Evolutionary conservation across 495 filamentous ascomycete genomes (phyloP).

Genomic region (Xylaria flabelliformis): DNA sequence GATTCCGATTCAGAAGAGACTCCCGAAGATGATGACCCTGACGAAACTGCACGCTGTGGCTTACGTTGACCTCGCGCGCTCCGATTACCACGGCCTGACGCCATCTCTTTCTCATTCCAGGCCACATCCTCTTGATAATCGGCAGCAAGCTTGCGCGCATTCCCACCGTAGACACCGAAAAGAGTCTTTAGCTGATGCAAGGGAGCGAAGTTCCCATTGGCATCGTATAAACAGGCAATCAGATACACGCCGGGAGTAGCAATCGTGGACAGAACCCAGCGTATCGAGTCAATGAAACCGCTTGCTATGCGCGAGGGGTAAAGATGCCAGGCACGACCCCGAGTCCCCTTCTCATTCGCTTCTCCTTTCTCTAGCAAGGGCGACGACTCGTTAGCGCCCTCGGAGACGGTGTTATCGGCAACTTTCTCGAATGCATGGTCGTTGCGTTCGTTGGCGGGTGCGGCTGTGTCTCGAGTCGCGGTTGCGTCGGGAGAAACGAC

Average conservation of each 20-base stretch:
- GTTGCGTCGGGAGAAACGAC: conserved; percentile 39
- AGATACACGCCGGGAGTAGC: conserved; percentile 80
- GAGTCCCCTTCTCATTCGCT: conserved; percentile 44
- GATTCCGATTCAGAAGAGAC: conserved; percentile 67
- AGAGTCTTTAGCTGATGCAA: conserved; percentile 66
- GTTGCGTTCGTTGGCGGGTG: conserved; percentile 39
- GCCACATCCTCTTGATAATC: conserved; percentile 47
- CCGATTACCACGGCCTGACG: conserved; percentile 21
- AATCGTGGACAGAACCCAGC: conserved; percentile 78
- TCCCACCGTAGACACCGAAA: conserved; percentile 52
- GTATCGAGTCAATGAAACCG: conserved; percentile 68
- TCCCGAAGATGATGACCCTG: conserved; percentile 63
- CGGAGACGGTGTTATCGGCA: conserved; percentile 36
- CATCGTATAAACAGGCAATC: conserved; percentile 79
- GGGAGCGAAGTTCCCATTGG: conserved; percentile 78
- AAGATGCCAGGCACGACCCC: conserved; percentile 53
- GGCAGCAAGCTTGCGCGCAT: conserved; percentile 44
- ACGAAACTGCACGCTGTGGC: conserved; percentile 55
- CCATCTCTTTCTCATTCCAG: conserved; percentile 40
- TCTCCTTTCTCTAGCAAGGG: conserved; percentile 60
- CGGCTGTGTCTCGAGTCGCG: conserved; percentile 45
- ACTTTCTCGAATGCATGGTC: conserved; percentile 35
- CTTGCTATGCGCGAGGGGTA: conserved; percentile 64
- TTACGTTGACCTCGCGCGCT: conserved; percentile 29
- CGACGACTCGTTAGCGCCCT: conserved; percentile 67